A percentile compares a stretch with the other conserved stretches of the same genome.
Conservation (phyloP, 108 stramenopile genomes). For the Nitzschia sp. region DNA sequence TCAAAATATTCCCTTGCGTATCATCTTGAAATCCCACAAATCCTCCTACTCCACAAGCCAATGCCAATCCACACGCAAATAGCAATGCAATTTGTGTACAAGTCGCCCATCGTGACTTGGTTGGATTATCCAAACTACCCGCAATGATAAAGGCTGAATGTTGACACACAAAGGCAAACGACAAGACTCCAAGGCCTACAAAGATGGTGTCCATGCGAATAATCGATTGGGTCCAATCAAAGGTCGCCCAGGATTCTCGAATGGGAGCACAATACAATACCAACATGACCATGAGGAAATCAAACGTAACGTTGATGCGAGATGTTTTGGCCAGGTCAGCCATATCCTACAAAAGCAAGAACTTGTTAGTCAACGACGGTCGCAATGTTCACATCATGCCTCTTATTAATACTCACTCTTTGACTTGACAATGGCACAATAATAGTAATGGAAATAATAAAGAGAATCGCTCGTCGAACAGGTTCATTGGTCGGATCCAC, state of each 20-base stretch:
- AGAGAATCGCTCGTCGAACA: conserved; percentile 51
- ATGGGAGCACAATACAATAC: conserved; percentile 42
- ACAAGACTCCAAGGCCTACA: conserved; percentile 79
- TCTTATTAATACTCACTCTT: no score
- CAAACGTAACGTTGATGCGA: conserved; percentile 62
- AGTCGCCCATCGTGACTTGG: conserved; percentile 67
- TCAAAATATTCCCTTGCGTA: conserved; percentile 72
- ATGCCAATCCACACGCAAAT: conserved; percentile 51
- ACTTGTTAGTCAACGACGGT: no score
- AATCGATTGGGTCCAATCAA: conserved; percentile 30
- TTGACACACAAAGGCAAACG: conserved; percentile 87
- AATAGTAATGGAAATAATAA: conserved; percentile 58
- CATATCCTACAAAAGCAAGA: conserved; percentile 56
- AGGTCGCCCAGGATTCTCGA: conserved; percentile 23
- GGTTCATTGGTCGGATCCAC: conserved; percentile 44
- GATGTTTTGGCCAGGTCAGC: conserved; percentile 80
- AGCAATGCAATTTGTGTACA: conserved; percentile 56
- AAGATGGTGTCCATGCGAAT: conserved; percentile 63
- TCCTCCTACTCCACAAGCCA: conserved; percentile 57
- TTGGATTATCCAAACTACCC: conserved; percentile 69
- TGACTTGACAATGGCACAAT: conserved; percentile 75
- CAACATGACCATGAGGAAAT: conserved; percentile 57
- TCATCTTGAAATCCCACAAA: conserved; percentile 65
- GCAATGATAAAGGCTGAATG: conserved; percentile 88
- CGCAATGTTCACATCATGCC: no score